Evolutionary conservation across 129 eudicot genomes (phyloP).

Genomic region (Saussurea involucrata): DNA sequence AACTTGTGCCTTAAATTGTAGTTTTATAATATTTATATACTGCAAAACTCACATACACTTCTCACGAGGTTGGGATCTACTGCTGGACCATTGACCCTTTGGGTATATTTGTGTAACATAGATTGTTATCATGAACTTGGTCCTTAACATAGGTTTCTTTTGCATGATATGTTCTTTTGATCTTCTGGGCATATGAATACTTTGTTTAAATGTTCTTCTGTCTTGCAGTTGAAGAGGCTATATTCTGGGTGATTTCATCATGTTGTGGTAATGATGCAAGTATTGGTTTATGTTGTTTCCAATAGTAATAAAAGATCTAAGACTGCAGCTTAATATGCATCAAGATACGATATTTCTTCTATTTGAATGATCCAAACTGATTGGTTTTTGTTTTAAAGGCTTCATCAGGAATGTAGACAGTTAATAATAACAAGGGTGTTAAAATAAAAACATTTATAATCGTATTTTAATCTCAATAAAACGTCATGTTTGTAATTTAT

Average conservation of each 20-base stretch:
- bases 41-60: neutral
- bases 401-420: neutral
- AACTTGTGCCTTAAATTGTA: neutral
- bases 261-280: constrained; percentile 11
- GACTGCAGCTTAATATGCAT: constrained; percentile 23
- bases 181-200: neutral
- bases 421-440: neutral
- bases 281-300: constrained; percentile 14
- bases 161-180: neutral
- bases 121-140: neutral
- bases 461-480: neutral
- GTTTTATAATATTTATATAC: neutral
- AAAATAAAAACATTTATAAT: neutral
- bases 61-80: neutral
- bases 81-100: neutral
- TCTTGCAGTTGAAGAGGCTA: constrained; percentile 27
- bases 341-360: constrained; percentile 3
- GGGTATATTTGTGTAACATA: neutral
- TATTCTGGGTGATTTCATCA: neutral
- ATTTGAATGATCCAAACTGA: neutral
- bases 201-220: neutral
- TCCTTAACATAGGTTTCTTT: neutral
- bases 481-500: neutral
- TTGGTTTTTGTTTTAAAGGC: constrained; percentile 10
- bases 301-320: constrained; percentile 29